Conservation (phyloP, 257 asterid species). For the Gentiana straminea region DNA sequence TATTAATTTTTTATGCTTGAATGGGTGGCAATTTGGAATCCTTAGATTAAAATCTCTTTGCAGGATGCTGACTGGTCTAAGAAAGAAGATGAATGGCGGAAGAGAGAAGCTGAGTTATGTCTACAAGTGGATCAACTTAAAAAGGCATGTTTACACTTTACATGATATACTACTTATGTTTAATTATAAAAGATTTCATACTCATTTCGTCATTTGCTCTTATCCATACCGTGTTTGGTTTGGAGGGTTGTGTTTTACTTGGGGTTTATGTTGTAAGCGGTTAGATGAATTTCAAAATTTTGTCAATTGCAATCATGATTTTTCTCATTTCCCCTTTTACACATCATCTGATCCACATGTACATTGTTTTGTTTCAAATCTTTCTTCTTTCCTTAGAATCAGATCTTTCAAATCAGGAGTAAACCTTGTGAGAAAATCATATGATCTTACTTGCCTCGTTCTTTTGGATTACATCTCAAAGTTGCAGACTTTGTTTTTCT, state of each 20-base stretch:
- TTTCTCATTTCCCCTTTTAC: no score
- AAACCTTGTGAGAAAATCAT: no score
- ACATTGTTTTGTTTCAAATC: no score
- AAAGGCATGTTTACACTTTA: constrained; percentile 31
- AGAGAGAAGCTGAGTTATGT: constrained; percentile 47
- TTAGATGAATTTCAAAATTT: not conserved
- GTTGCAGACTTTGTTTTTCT: no score
- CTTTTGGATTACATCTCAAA: no score
- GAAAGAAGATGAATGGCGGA: constrained; percentile 64
- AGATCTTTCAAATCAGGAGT: no score
- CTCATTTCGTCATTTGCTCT: no score
- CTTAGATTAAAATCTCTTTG: constrained; percentile 8
- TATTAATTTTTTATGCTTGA: constrained; percentile 5
- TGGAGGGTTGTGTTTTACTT: no score
- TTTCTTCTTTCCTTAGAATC: no score
- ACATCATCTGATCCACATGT: no score
- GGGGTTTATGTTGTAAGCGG: no score
- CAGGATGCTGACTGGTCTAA: constrained; percentile 48
- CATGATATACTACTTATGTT: constrained; percentile 4
- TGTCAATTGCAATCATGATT: constrained; percentile 12
- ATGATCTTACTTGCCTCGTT: no score
- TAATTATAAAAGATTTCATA: not conserved
- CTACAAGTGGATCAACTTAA: constrained; percentile 34
- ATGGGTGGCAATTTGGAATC: not conserved
- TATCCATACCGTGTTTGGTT: not conserved